A percentile compares a stretch with the other conserved stretches of the same genome.
Conservation (phyloP, 768 basidiomycete genomes). For the Tubosaeta sp. region DNA sequence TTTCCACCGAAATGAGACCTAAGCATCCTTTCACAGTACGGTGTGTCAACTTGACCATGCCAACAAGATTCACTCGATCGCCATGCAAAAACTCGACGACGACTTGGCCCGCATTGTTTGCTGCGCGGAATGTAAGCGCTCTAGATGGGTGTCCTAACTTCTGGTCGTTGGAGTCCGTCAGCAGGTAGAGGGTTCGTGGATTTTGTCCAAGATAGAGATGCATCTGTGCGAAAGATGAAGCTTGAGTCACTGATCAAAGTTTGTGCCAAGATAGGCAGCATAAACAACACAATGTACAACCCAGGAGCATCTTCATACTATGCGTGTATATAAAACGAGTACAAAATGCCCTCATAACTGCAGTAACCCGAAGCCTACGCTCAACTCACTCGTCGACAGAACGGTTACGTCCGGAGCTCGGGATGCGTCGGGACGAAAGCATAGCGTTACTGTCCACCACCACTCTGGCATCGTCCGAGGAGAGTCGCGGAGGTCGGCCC, state of each 20-base stretch:
- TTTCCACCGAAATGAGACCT: slow-evolving; percentile 71
- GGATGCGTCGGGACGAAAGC: slow-evolving; percentile 16
- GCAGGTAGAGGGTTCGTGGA: slow-evolving; percentile 69
- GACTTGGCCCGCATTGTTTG: slow-evolving; percentile 51
- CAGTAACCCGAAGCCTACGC: neutral
- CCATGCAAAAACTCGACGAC: slow-evolving; percentile 84
- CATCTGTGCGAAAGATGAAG: slow-evolving; percentile 39
- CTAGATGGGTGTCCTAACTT: slow-evolving; percentile 52
- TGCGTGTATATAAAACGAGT: neutral
- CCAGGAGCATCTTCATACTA: neutral
- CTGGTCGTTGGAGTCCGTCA: slow-evolving; percentile 67
- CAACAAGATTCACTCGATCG: slow-evolving; percentile 63
- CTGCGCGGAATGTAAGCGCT: slow-evolving; percentile 69
- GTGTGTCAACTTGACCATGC: slow-evolving; percentile 62
- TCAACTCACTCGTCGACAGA: slow-evolving; percentile 13
- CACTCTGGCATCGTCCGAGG: slow-evolving; percentile 10
- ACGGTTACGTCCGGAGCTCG: slow-evolving; percentile 4
- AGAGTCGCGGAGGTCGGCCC: slow-evolving; percentile 41
- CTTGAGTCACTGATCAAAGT: neutral
- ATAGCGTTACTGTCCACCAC: slow-evolving; percentile 19
- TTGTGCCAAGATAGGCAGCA: neutral
- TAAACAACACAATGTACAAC: neutral
- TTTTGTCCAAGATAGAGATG: slow-evolving; percentile 66
- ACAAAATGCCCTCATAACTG: slow-evolving; percentile 3
- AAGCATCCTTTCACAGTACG: slow-evolving; percentile 79